These are phyloP conservation scores for Tarenaya hassleriana DNA, from an alignment of 345 rosid genomes.

Conservation along the genomic window DNA sequence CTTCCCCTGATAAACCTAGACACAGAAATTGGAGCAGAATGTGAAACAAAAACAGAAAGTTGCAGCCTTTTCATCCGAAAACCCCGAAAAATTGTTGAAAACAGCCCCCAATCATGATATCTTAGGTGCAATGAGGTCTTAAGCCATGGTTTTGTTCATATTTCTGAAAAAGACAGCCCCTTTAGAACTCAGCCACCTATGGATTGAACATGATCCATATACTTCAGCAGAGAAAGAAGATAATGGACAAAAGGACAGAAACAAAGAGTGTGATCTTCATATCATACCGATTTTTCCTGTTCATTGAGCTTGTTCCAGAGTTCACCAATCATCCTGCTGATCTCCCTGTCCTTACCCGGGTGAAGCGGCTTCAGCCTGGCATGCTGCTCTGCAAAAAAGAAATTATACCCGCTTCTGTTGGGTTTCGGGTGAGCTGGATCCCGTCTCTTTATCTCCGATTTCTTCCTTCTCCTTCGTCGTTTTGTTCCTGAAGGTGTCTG, in stretches of 20 bases:
- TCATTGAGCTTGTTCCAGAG: conserved; percentile 77
- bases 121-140: no score
- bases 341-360: conserved; percentile 94
- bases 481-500: conserved; percentile 37
- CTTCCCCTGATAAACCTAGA: conserved; percentile 71
- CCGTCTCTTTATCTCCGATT: conserved; percentile 76
- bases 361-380: conserved; percentile 83
- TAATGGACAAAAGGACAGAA: not conserved
- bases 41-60: no score
- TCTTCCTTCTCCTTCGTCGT: conserved; percentile 83
- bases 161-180: no score
- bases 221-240: not conserved
- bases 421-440: conserved; percentile 97
- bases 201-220: no score
- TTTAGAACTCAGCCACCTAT: no score
- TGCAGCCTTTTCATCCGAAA: no score
- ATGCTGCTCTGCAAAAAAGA: conserved; percentile 94
- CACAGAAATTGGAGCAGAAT: no score
- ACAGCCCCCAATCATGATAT: no score
- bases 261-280: not conserved
- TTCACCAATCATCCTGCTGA: conserved; percentile 90
- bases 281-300: conserved; percentile 51
- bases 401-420: conserved; percentile 88
- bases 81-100: no score
- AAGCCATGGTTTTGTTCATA: no score